Evolutionary conservation across 2,329 filamentous ascomycete species (phyloP), one percentile per base, ranked within the genome.

Genomic region (Hortaea werneckii): DNA sequence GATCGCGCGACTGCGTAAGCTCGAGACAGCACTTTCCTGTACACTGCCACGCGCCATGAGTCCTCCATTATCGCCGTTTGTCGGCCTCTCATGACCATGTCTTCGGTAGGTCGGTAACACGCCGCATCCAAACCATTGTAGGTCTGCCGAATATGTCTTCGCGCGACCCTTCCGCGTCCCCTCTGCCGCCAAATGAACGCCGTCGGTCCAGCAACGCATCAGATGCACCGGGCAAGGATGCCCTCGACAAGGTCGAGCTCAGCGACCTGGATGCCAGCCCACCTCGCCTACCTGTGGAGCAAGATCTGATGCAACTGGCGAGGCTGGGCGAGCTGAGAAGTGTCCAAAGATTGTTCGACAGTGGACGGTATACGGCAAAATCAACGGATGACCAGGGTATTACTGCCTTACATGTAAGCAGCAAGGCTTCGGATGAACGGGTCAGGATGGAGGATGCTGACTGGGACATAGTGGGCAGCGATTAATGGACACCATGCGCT

Each of bases 401-500:
- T 63, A 96, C 90, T 37, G 88, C 92, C 51, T 70, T 98, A 66
- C 92, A 96, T 74, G 90, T 95, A 76, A 58, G 69, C 40, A 8
- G 41, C 20, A 12, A 44, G 37, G 46, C 38, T 29, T 7, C 34
- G 29, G n/a, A 13, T 30, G 34, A n/a, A 9, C n/a, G 32, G 5
- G 12, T 20, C 11, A 26, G 26, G 34, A 51, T 49, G 32, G 38
- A 39, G 34, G 40, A 30, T 32, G 44, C 55, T 58, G 54, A 58
- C 51, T 30, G 47, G 27, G 42, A 47, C 55, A 44, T 63, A 98
- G 87, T 98, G 92, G 92, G 92, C 92, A 40, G 87, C 94, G 34
- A 96, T 98, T 66, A 98, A 98, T 71, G 96, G 96, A 63, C 92
- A 95, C 65, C 94, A 90, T 70, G 86, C 87, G 55, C 88, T 96